These are phyloP conservation scores for Coniochaeta sp. DNA, from an alignment of 2,329 filamentous ascomycete genomes.

Conservation along the genomic window DNA sequence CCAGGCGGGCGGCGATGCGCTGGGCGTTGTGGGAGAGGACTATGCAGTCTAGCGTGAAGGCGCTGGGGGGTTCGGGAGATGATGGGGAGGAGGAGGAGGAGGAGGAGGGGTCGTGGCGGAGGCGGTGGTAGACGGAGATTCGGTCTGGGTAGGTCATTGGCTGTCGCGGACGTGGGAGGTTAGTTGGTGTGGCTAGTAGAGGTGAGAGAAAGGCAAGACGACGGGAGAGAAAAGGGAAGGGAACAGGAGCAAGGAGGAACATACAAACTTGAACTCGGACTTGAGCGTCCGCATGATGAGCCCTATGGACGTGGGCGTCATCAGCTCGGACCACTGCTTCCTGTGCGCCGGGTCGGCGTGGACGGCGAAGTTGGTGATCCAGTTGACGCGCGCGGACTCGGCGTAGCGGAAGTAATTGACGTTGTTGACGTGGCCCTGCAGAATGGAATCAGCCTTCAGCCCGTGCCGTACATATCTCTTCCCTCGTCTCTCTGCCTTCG, in stretches of 20 bases:
- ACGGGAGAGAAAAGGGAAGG: neutral
- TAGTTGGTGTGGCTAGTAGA: neutral
- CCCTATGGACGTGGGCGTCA: conserved; percentile 59
- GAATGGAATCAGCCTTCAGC: neutral
- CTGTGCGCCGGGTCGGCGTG: conserved; percentile 54
- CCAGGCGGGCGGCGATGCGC: conserved; percentile 63
- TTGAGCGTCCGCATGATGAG: conserved; percentile 75
- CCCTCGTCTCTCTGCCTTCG: neutral
- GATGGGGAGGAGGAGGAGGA: conserved; percentile 31
- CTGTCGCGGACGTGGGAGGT: conserved; percentile 30
- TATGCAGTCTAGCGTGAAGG: conserved; percentile 53
- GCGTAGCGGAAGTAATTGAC: conserved; percentile 78
- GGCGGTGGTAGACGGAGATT: conserved; percentile 77
- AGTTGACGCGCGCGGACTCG: conserved; percentile 74
- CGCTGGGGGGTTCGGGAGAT: conserved; percentile 32
- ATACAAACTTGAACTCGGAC: conserved; percentile 81
- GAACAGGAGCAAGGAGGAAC: conserved; percentile 21
- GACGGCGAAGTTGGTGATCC: conserved; percentile 62
- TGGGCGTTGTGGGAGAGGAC: conserved; percentile 70
- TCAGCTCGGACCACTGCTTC: conserved; percentile 60
- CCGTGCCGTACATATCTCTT: conserved; percentile 3
- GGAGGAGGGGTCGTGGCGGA: conserved; percentile 29
- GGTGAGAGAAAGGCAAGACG: neutral
- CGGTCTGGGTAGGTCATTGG: conserved; percentile 79
- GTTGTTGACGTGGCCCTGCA: conserved; percentile 75